phyloP scores from a whole-genome alignment of 352 stramenopile species.

The Pythium pyrilobum region DNA sequence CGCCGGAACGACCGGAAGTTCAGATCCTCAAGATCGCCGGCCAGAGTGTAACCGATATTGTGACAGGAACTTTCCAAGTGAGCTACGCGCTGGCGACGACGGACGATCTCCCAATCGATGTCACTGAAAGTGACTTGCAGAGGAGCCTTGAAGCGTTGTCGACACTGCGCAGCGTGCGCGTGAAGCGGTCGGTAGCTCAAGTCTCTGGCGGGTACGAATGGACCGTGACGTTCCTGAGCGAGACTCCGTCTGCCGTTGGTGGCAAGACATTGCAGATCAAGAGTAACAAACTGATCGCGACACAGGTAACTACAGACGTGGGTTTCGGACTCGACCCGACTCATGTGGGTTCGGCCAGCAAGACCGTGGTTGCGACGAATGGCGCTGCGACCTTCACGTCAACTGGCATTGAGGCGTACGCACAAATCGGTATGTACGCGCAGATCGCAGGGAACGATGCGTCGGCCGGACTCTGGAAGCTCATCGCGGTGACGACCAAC shows the following conservation, averaged over 20 bases:
- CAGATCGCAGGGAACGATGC: conserved; percentile 32
- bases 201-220: conserved; percentile 59
- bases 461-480: conserved; percentile 35
- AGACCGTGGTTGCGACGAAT: conserved; percentile 29
- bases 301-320: conserved; percentile 28
- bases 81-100: conserved; percentile 45
- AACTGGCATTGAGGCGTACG: conserved; percentile 29
- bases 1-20: conserved; percentile 40
- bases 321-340: conserved; percentile 36
- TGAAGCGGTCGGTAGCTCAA: conserved; percentile 45
- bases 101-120: conserved; percentile 43
- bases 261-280: conserved; percentile 42
- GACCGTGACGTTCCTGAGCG: conserved; percentile 71
- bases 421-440: conserved; percentile 48
- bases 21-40: conserved; percentile 69
- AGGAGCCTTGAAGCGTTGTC: conserved; percentile 48
- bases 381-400: conserved; percentile 30
- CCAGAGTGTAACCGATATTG: conserved; percentile 21
- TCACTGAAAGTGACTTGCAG: conserved; percentile 61
- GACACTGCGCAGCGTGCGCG: conserved; percentile 65
- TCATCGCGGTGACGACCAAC: conserved; percentile 36
- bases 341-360: conserved; percentile 34
- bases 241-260: conserved; percentile 32
- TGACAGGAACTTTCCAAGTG: conserved; percentile 77
- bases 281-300: conserved; percentile 27